Conservation (phyloP, 2,329 filamentous ascomycete genomes). For the Paecilomyces fulvus region DNA sequence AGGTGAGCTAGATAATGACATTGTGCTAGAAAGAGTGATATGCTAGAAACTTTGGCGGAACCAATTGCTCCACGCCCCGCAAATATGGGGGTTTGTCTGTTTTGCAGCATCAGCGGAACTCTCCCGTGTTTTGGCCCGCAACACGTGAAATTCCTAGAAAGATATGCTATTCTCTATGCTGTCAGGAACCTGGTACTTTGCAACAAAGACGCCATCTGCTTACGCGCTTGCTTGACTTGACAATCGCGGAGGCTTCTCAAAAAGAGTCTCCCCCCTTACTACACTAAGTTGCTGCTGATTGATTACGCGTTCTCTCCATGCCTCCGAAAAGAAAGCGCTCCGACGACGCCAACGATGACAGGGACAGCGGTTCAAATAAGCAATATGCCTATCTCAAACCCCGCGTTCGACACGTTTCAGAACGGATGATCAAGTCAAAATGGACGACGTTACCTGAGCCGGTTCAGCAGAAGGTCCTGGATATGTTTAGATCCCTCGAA, state of each 20-base stretch:
- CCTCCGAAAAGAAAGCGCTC: slow-evolving; percentile 20
- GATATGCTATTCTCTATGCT: neutral
- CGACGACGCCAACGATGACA: slow-evolving; percentile 11
- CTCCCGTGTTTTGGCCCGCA: neutral
- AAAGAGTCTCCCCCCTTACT: neutral
- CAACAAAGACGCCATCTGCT: neutral
- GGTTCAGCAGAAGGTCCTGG: slow-evolving; percentile 34
- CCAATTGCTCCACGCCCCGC: neutral
- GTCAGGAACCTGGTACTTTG: neutral
- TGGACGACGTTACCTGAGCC: slow-evolving; percentile 37
- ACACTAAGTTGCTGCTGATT: neutral
- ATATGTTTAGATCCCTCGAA: slow-evolving; percentile 34
- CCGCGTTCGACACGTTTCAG: slow-evolving; percentile 32
- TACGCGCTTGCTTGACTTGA: neutral
- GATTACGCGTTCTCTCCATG: neutral
- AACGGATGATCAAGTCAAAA: slow-evolving; percentile 37
- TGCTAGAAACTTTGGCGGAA: neutral
- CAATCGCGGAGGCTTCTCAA: neutral
- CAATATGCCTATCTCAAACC: slow-evolving; percentile 33
- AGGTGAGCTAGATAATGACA: too few relatives aligned
- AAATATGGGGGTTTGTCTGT: neutral
- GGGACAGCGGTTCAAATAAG: slow-evolving; percentile 14
- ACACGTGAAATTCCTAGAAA: neutral
- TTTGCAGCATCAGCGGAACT: neutral
- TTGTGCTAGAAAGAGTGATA: neutral